Conservation (phyloP, 2,329 filamentous ascomycete species). For the Aspergillus tubingensis region DNA sequence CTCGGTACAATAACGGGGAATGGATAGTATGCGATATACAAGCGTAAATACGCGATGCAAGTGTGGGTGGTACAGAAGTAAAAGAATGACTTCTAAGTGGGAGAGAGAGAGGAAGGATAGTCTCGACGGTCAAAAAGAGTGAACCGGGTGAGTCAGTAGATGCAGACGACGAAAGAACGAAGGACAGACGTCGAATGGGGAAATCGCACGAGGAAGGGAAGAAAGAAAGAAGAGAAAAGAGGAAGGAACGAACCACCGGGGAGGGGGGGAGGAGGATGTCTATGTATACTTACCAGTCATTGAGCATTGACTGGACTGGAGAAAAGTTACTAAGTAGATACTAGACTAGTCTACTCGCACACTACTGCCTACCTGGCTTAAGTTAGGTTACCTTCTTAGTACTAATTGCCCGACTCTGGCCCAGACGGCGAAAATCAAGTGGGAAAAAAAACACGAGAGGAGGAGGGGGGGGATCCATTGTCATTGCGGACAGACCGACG, state of each 20-base stretch:
- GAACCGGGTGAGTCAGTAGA: slow-evolving; percentile 5
- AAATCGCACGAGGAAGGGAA: slow-evolving; percentile 14
- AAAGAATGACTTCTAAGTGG: not conserved
- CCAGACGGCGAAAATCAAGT: not conserved
- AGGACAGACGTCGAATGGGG: slow-evolving; percentile 15
- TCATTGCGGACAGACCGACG: not conserved
- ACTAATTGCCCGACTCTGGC: not conserved
- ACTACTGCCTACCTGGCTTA: too few relatives aligned
- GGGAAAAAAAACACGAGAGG: not conserved
- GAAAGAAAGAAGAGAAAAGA: slow-evolving; percentile 12
- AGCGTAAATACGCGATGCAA: not conserved
- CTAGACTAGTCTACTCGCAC: too few relatives aligned
- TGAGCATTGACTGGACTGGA: too few relatives aligned
- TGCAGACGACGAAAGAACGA: slow-evolving; percentile 8
- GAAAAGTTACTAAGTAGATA: too few relatives aligned
- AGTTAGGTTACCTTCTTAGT: too few relatives aligned
- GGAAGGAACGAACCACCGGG: slow-evolving; percentile 11
- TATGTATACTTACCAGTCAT: not conserved
- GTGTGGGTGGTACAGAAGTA: not conserved
- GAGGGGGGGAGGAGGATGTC: slow-evolving; percentile 5
- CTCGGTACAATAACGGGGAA: slow-evolving; percentile 10
- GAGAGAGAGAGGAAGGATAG: not conserved
- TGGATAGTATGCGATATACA: slow-evolving; percentile 5
- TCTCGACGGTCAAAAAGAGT: slow-evolving; percentile 8
- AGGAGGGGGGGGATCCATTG: not conserved